Percentiles rank a stretch among this genome's conserved stretches.
phyloP scores from a whole-genome alignment of 139 green algal species.

The Auxenochlorella pyrenoidosa region DNA sequence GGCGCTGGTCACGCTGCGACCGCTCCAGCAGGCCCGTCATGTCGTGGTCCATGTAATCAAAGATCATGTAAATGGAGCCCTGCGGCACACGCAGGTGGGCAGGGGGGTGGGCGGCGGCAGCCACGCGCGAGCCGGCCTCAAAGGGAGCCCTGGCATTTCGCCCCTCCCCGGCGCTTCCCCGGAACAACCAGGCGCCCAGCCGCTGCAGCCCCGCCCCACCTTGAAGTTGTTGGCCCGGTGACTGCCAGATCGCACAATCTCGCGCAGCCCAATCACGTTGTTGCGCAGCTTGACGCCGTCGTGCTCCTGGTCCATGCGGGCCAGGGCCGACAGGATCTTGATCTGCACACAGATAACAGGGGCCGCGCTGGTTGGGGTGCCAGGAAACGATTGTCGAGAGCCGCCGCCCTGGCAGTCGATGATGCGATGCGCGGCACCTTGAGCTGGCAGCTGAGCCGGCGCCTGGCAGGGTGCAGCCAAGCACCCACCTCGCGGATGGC shows the following conservation, averaged over 20 bases:
- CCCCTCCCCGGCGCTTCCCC: no score
- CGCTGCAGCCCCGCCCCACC: background rate
- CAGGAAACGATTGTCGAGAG: no score
- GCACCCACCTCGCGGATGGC: conserved; percentile 88
- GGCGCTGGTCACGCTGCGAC: conserved; percentile 40
- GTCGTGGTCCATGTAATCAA: conserved; percentile 99
- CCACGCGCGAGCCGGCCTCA: no score
- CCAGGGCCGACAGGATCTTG: conserved; percentile 91
- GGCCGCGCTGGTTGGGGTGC: no score
- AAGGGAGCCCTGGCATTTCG: no score
- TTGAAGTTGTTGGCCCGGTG: conserved; percentile 44
- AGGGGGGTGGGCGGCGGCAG: background rate
- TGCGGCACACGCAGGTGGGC: conserved; percentile 55
- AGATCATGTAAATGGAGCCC: conserved; percentile 99
- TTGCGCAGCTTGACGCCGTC: conserved; percentile 71
- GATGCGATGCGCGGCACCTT: no score
- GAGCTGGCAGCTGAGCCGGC: no score
- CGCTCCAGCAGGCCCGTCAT: conserved; percentile 92
- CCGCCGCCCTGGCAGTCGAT: no score
- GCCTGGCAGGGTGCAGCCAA: no score
- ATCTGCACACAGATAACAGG: conserved; percentile 61
- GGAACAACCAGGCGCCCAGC: no score
- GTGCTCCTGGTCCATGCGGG: background rate
- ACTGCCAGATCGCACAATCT: conserved; percentile 94
- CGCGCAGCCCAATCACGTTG: conserved; percentile 96